These are phyloP conservation scores for Fusarium staphyleae DNA, from an alignment of 2,329 filamentous ascomycete species.

Conservation along the genomic window DNA sequence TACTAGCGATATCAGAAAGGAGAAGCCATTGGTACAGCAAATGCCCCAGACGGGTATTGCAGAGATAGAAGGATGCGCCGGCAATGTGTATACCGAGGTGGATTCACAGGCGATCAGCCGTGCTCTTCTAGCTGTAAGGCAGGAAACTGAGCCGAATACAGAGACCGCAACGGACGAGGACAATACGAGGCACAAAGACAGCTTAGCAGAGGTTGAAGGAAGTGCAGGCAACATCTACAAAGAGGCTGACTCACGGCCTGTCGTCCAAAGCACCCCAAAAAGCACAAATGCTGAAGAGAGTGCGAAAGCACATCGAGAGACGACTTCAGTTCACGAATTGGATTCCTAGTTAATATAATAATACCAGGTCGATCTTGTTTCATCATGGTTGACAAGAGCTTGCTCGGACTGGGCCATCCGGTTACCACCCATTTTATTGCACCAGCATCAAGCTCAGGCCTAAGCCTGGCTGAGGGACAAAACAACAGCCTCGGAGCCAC, in stretches of 20 bases:
- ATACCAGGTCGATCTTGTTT: too few relatives aligned
- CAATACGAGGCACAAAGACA: neutral
- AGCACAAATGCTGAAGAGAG: too few relatives aligned
- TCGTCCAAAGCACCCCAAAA: too few relatives aligned
- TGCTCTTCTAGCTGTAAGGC: neutral
- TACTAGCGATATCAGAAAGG: neutral
- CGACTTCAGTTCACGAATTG: too few relatives aligned
- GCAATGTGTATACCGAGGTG: slow-evolving; percentile 13
- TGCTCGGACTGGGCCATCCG: too few relatives aligned
- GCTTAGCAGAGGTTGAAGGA: neutral
- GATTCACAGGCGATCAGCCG: slow-evolving; percentile 5
- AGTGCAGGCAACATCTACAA: neutral
- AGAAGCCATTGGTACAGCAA: neutral
- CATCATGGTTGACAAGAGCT: too few relatives aligned
- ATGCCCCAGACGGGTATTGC: neutral
- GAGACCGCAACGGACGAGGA: neutral
- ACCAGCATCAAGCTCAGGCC: too few relatives aligned
- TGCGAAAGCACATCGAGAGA: too few relatives aligned
- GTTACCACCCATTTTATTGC: too few relatives aligned
- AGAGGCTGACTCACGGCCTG: neutral
- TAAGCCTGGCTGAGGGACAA: slow-evolving; percentile 5
- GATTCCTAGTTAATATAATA: too few relatives aligned
- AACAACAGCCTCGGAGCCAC: neutral
- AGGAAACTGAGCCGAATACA: neutral
- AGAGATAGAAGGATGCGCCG: slow-evolving; percentile 13